Conservation (phyloP, 2,329 filamentous ascomycete species). For the Colletotrichum aenigma region DNA sequence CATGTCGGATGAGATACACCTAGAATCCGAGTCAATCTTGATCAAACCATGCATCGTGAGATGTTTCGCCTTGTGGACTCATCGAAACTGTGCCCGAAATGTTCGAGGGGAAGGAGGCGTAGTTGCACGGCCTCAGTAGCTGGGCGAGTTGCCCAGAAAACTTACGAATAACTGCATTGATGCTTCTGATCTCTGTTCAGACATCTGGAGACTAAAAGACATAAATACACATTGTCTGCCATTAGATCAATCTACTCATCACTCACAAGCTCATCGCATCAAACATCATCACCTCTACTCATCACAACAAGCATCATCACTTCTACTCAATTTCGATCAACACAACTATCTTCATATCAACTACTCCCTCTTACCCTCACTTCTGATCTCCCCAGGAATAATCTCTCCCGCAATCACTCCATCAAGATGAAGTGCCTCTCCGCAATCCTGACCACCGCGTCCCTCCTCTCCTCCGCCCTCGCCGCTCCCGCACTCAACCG, state of each 20-base stretch:
- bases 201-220: background rate
- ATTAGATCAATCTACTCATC: background rate
- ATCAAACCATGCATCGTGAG: background rate
- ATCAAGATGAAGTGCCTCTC: background rate
- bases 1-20: background rate
- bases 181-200: background rate
- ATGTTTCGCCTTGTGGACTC: background rate
- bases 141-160: background rate
- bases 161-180: background rate
- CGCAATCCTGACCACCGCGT: background rate
- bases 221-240: background rate
- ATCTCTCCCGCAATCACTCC: too few species aligned
- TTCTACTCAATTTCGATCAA: background rate
- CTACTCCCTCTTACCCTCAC: accelerated
- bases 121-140: background rate
- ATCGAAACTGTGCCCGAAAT: background rate
- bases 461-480: background rate
- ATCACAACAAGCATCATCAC: too few species aligned
- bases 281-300: background rate
- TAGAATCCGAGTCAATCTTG: background rate
- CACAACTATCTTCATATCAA: background rate
- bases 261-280: background rate
- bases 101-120: background rate
- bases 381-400: accelerated
- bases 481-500: background rate